Base-by-base conservation (phyloP, 345 rosid species). In the Salix suchowensis region DNA sequence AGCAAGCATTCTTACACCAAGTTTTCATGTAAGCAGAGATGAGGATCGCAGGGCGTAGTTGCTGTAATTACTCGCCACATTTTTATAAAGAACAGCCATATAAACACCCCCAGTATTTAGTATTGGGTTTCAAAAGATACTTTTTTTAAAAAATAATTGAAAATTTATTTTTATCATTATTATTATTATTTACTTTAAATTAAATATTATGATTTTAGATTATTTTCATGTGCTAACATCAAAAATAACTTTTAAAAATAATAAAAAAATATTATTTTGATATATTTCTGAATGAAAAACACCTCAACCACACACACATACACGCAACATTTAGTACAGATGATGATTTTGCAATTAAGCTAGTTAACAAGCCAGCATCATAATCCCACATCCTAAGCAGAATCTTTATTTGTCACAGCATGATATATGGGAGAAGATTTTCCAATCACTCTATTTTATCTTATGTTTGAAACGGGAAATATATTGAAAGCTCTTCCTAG, bases 1-100 rank as follows among this genome's bases (percentile, higher is more conserved):
- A 12, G 13, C 5, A n/a, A n/a, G 26, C 62, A 55, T 55, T 55
- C 10, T 55, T 23, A n/a, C 46, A 28, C n/a, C 32, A 2, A 4
- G 28, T 58, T 46, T 37, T 36, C 28, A 14, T 62, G 42, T 23
- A 10, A 37, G 72, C 82, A 84, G 85, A 79, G 72, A 82, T 79
- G 83, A 79, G 73, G 7, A 79, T 84, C 28, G 23, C 73, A 67
- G 34, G 82, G 87, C 55, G 39, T 84, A 30, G 87, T 77, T 3
- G 83, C 85, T 1, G 76, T 83, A 15, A 24, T 82, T 11, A 82
- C 85, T 28, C 87, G 77, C 16, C 85, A 81, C 77, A 82, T 84
- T 19, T 84, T 84, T 78, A 84, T 79, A 4, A 84, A 73, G 0
- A 85, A 83, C 4, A 82, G 81, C 72, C 87, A 84, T 60, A 71